phyloP scores from a whole-genome alignment of 192 early-diverging fungal genomes.

The Geranomyces michiganensis region DNA sequence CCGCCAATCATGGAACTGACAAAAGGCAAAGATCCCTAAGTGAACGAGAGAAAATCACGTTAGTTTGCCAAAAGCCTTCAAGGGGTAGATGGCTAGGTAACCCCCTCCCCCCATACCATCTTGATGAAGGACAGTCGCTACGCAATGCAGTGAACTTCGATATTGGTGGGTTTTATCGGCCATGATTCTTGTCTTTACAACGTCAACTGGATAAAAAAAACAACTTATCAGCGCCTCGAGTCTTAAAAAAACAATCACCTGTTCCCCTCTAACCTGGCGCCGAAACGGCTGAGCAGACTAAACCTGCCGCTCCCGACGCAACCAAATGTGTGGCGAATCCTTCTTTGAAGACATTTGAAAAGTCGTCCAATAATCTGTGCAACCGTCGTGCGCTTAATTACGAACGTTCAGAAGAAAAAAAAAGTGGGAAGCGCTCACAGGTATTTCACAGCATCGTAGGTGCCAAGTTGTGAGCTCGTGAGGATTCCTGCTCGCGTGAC shows the following conservation, averaged over 20 bases:
- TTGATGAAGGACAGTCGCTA: neutral
- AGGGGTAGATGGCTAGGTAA: too few relatives aligned
- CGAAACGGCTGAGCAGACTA: neutral
- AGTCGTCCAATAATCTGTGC: neutral
- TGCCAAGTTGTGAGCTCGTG: slow-evolving; percentile 37
- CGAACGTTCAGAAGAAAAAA: too few relatives aligned
- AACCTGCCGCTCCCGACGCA: slow-evolving; percentile 3
- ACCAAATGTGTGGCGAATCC: neutral
- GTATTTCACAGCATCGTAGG: neutral
- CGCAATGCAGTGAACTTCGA: neutral
- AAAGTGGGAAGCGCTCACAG: neutral
- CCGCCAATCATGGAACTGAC: too few relatives aligned
- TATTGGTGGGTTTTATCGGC: neutral
- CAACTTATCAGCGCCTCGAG: too few relatives aligned
- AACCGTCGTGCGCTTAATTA: neutral
- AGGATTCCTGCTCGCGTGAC: slow-evolving; percentile 35
- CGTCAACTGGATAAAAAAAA: neutral
- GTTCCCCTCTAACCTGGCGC: neutral
- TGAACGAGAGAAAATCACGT: too few relatives aligned
- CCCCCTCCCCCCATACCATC: neutral
- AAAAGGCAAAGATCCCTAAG: too few relatives aligned
- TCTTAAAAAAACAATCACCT: too few relatives aligned
- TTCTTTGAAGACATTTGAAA: slow-evolving; percentile 4
- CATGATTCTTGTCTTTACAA: neutral
- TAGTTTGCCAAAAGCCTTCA: too few relatives aligned